Percentiles rank a stretch among this genome's conserved stretches.
Conservation (phyloP, 306 rosid species). For the Trifolium repens region DNA sequence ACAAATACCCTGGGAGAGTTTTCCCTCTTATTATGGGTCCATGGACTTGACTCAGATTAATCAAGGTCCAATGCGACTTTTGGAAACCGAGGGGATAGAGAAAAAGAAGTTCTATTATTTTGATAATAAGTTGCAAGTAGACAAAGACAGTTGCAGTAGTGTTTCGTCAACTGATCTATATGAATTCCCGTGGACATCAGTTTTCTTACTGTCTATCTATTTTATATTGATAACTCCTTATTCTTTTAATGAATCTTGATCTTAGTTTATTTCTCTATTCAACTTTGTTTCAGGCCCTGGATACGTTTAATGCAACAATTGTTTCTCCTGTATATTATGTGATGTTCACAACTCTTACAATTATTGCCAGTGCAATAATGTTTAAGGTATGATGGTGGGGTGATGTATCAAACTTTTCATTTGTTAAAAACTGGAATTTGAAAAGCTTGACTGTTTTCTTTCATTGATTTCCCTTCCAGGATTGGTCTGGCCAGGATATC, state of each 20-base stretch:
- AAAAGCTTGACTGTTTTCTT: slow-evolving; percentile 27
- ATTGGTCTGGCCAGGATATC: slow-evolving; percentile 86
- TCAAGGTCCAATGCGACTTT: no score
- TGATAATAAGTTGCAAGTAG: slow-evolving; percentile 24
- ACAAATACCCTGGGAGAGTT: no score
- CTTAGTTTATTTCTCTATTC: slow-evolving; percentile 16
- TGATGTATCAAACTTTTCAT: slow-evolving; percentile 14
- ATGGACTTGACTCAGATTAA: no score
- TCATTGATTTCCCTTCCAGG: slow-evolving; percentile 55
- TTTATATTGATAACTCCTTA: not conserved
- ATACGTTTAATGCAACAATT: slow-evolving; percentile 79
- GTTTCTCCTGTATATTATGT: slow-evolving; percentile 93
- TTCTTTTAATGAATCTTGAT: slow-evolving; percentile 20
- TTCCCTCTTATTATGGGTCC: no score
- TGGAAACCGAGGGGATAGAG: no score
- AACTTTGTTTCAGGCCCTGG: slow-evolving; percentile 73
- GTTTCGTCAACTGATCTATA: slow-evolving; percentile 20
- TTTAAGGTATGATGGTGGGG: slow-evolving; percentile 63
- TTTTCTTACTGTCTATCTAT: slow-evolving; percentile 26
- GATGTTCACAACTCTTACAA: slow-evolving; percentile 92
- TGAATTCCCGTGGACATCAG: slow-evolving; percentile 7
- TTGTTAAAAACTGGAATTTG: slow-evolving; percentile 19
- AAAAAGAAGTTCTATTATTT: no score
- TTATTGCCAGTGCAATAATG: slow-evolving; percentile 88
- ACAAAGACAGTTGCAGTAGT: slow-evolving; percentile 19